phyloP scores from a whole-genome alignment of 192 early-diverging fungal genomes.

The Haplosporangium gracile region DNA sequence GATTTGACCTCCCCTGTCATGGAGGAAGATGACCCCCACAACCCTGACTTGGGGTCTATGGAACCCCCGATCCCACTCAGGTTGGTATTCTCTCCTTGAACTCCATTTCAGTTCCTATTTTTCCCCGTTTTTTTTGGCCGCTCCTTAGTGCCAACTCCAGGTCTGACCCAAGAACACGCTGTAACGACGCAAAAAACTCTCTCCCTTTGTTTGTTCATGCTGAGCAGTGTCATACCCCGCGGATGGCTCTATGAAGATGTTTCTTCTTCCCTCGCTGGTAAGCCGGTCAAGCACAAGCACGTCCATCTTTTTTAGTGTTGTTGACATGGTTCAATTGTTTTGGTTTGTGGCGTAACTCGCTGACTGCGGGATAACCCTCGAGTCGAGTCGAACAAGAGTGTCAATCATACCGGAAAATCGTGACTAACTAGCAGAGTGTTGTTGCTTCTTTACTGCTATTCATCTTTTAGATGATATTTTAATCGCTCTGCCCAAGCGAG shows the following conservation, averaged over 20 bases:
- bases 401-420: not conserved
- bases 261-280: constrained; percentile 33
- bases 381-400: not conserved
- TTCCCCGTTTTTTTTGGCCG: not conserved
- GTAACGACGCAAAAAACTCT: constrained; percentile 47
- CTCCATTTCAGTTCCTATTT: not conserved
- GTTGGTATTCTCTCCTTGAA: constrained; percentile 24
- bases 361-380: not conserved
- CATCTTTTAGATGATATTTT: constrained; percentile 34
- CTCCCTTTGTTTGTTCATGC: constrained; percentile 35
- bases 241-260: constrained; percentile 53
- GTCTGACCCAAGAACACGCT: constrained; percentile 16
- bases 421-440: not conserved
- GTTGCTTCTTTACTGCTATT: not conserved
- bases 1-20: constrained; percentile 45
- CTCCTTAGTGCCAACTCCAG: not conserved
- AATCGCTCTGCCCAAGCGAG: constrained; percentile 43
- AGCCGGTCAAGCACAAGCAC: constrained; percentile 19
- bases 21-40: constrained; percentile 39
- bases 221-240: constrained; percentile 53
- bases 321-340: not conserved
- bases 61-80: constrained; percentile 46
- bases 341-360: constrained; percentile 9
- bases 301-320: constrained; percentile 7
- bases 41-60: constrained; percentile 9